Base-by-base conservation (phyloP, 148 eudicot species). In the Persicaria tinctoria region DNA sequence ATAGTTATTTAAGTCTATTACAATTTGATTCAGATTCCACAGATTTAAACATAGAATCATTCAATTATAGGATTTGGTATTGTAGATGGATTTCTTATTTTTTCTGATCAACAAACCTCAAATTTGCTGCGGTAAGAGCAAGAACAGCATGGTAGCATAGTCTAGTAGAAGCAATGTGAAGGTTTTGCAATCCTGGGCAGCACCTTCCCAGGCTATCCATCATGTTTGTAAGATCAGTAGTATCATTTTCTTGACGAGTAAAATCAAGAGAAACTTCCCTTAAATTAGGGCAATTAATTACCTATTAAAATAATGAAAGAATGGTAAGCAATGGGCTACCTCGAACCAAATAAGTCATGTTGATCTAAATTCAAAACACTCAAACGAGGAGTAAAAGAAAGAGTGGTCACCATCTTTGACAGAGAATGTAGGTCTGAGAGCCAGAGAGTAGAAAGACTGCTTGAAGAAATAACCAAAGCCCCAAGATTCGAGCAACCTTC, bases 391-490 rank as follows among this genome's bases (percentile, higher is more conserved):
- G 17, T 3, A 53, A 53, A 17, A 53, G 57, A 51, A 51, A 66
- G 47, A 75, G 78, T 60, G 82, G 74, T 73, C 79, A 94, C 98
- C 96, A 80, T 89, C 87, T 90, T 94, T 57, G 97, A 85, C 57
- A 91, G 84, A 41, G 92, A 90, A 57, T 89, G 91, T 72, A 92
- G 97, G 82, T 86, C 93, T 38, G 98, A 91, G 73, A 94, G 97
- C 92, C 96, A 91, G 51, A 94, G 79, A 45, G 86, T 92, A 49
- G 89, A 86, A 56, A 94, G 90, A 75, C 89, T 87, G 50, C 83
- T 79, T 49, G 98, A 94, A 79, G 86, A 83, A 74, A 92, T 78
- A 75, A 77, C 51, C 53, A 91, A 80, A 32, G 90, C 83, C 68
- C 98, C 91, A 73, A 94, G 82, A 78, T 85, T 85, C 50, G 83